Evolutionary conservation across 1,139 yeast species (phyloP), one percentile per base, ranked within the genome.

Genomic region (Taphrina communis): DNA sequence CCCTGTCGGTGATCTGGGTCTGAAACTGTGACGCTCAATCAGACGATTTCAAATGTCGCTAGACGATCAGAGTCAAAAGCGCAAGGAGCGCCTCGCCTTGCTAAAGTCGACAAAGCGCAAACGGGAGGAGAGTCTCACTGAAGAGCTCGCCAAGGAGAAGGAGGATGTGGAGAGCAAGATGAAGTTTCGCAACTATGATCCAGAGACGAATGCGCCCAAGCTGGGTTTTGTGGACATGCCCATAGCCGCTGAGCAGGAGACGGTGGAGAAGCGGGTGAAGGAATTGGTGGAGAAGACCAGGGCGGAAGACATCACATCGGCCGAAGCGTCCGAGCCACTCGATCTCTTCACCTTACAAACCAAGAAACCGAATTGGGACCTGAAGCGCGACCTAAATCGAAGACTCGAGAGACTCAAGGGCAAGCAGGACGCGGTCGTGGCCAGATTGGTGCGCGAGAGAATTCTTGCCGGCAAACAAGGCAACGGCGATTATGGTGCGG

Each of bases 391-490:
- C 70, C 71, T 83, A 9, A 76, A 77, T 56, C 77, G 77, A 0
- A 78, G 79, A 59, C 60, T 82, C 66, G 79, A 78, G 11, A 72
- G 78, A 3, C 73, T 83, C n/a, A 78, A 81, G 21, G 75, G 76
- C 60, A 71, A 75, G 63, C 80, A 82, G 0, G 78, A 80, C 8
- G 71, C 69, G 42, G 81, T 80, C 0, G 77, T 85, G 0, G 77
- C 77, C n/a, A 72, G 76, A 25, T 66, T 82, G 1, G 80, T 84
- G 14, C 77, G 82, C 65, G 80, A 80, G 52, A 75, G 81, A 17
- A 65, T 72, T 19, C 36, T 36, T 14, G 55, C 69, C 12, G 8
- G 58, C 35, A 50, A 50, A 21, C 12, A 21, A 9, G 36, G 53
- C 12, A 11, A 50, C 12, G 53, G 53, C 12, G 35, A 25, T 21